Evolutionary conservation across 2,329 filamentous ascomycete genomes (phyloP).

Genomic region (Mollisia scopiformis): DNA sequence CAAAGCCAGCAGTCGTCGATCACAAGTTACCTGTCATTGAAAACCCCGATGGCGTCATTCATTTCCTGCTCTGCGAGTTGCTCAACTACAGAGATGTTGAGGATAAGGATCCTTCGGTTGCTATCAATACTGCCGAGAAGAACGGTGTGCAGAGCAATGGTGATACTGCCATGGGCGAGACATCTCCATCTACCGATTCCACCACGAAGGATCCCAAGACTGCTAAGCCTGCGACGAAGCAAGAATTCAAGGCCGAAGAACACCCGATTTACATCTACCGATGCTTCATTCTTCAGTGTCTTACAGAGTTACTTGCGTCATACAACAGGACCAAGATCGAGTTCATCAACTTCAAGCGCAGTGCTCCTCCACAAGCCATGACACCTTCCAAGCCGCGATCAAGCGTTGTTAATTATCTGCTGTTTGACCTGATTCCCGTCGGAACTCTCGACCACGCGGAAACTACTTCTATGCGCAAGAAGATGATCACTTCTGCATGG

Average conservation of each 20-base stretch:
- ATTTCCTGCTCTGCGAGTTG: slow-evolving; percentile 91
- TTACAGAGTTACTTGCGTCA: slow-evolving; percentile 86
- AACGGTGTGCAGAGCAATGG: slow-evolving; percentile 18
- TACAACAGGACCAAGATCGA: slow-evolving; percentile 97
- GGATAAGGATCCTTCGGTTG: slow-evolving; percentile 67
- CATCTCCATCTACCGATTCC: slow-evolving; percentile 39
- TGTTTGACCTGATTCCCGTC: slow-evolving; percentile 73
- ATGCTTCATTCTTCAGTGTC: slow-evolving; percentile 90
- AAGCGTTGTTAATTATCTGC: slow-evolving; percentile 89
- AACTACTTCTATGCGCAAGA: slow-evolving; percentile 80
- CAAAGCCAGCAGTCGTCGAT: slow-evolving; percentile 64
- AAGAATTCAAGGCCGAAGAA: slow-evolving; percentile 84
- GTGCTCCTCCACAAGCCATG: slow-evolving; percentile 74
- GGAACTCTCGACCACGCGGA: slow-evolving; percentile 72
- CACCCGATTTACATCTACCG: slow-evolving; percentile 97
- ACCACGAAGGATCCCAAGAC: slow-evolving; percentile 26
- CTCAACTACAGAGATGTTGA: slow-evolving; percentile 91
- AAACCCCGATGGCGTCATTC: slow-evolving; percentile 91
- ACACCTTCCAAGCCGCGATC: slow-evolving; percentile 95
- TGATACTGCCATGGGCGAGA: slow-evolving; percentile 31
- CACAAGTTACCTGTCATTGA: slow-evolving; percentile 84
- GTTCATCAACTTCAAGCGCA: slow-evolving; percentile 98
- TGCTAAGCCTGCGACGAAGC: slow-evolving; percentile 67
- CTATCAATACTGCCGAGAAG: slow-evolving; percentile 19
- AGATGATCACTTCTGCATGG: slow-evolving; percentile 79